These are phyloP conservation scores for Sapria himalayana DNA, from an alignment of 345 rosid species.

Conservation along the genomic window DNA sequence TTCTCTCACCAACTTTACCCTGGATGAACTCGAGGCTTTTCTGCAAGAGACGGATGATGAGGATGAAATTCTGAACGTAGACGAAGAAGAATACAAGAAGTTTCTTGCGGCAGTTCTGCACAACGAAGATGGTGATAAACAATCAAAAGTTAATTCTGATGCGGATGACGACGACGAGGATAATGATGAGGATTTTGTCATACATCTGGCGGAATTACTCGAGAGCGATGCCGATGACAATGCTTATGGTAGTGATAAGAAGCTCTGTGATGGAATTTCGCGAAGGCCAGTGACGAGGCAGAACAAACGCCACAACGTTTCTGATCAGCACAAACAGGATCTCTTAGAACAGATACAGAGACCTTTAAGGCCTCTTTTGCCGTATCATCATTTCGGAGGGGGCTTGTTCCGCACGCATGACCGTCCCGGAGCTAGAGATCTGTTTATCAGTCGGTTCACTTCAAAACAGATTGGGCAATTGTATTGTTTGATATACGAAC, in stretches of 20 bases:
- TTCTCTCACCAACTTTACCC: slow-evolving; percentile 67
- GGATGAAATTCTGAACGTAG: slow-evolving; percentile 61
- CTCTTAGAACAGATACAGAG: slow-evolving; percentile 41
- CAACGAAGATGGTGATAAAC: slow-evolving; percentile 31
- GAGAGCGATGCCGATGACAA: slow-evolving; percentile 69
- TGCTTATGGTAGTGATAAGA: slow-evolving; percentile 19
- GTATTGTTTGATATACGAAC: slow-evolving; percentile 64
- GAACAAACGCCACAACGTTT: slow-evolving; percentile 37
- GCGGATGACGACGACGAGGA: slow-evolving; percentile 71
- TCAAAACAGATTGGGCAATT: slow-evolving; percentile 53
- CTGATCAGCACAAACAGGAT: slow-evolving; percentile 22
- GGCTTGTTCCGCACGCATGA: slow-evolving; percentile 11
- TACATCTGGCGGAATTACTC: slow-evolving; percentile 76
- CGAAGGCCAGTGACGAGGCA: slow-evolving; percentile 67
- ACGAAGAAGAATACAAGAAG: slow-evolving; percentile 71
- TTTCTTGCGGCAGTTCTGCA: slow-evolving; percentile 78
- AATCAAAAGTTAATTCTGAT: slow-evolving; percentile 17
- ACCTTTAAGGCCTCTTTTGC: slow-evolving; percentile 60
- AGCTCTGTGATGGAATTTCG: slow-evolving; percentile 14
- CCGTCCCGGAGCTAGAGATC: slow-evolving; percentile 13
- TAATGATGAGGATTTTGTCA: slow-evolving; percentile 77
- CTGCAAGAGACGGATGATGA: slow-evolving; percentile 93
- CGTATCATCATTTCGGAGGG: slow-evolving; percentile 27
- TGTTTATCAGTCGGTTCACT: slow-evolving; percentile 34
- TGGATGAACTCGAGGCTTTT: slow-evolving; percentile 90